Conservation (phyloP, 2,329 filamentous ascomycete genomes). For the Ophiostoma sp. region DNA sequence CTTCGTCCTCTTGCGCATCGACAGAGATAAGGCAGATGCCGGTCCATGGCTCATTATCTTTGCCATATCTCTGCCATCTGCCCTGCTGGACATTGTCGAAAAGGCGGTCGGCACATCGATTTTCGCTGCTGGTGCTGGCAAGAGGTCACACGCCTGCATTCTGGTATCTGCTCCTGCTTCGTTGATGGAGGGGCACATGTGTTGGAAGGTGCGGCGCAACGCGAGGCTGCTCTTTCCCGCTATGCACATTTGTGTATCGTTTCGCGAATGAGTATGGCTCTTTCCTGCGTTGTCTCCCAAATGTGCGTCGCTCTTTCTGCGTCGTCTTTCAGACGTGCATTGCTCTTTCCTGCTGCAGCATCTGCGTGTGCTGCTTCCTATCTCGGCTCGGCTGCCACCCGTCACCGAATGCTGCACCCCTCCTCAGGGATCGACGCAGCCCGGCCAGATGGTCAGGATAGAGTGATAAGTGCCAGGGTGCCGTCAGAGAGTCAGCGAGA, state of each 20-base stretch:
- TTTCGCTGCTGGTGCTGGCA: not conserved
- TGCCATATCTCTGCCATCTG: not conserved
- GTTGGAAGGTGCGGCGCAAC: too few relatives aligned
- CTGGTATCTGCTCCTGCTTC: not conserved
- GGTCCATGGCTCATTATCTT: not conserved
- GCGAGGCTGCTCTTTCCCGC: not conserved
- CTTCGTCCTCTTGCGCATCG: constrained; percentile 15
- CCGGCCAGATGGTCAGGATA: not conserved
- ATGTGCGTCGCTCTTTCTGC: too few relatives aligned
- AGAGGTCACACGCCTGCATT: not conserved
- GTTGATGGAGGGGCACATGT: too few relatives aligned
- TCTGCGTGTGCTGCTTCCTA: too few relatives aligned
- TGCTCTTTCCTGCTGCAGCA: too few relatives aligned
- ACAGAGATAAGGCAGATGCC: not conserved
- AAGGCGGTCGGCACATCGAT: not conserved
- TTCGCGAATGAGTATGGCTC: too few relatives aligned
- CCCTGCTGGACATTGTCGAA: not conserved
- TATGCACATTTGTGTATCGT: too few relatives aligned
- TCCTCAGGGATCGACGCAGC: not conserved
- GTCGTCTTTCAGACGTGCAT: too few relatives aligned
- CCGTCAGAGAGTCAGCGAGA: not conserved
- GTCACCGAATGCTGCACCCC: not conserved
- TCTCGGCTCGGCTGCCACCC: too few relatives aligned
- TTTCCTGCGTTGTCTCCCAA: too few relatives aligned
- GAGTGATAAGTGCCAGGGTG: not conserved